Evolutionary conservation across 1,284 basidiomycete genomes (phyloP).

Genomic region (Golubevia pallescens): DNA sequence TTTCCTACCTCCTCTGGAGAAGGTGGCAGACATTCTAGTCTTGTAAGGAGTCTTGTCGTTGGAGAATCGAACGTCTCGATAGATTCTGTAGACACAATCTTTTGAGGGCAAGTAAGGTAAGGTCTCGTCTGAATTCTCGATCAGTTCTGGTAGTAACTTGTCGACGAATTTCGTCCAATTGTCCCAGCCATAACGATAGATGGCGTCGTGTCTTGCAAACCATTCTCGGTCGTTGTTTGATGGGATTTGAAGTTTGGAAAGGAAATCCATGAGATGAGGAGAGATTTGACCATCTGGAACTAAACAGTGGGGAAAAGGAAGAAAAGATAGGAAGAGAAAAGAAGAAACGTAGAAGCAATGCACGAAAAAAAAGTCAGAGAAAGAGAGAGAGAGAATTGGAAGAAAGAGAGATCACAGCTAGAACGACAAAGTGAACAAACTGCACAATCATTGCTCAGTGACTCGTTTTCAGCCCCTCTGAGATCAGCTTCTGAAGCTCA

Average conservation of each 20-base stretch:
- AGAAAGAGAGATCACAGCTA: background rate
- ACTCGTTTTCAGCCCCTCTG: too few species aligned
- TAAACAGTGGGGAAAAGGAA: too few species aligned
- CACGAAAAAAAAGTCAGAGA: background rate
- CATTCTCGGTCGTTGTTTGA: constrained; percentile 30
- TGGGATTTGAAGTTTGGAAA: background rate
- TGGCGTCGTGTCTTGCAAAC: constrained; percentile 21
- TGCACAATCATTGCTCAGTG: too few species aligned
- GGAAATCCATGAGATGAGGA: constrained; percentile 20
- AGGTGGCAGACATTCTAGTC: constrained; percentile 75
- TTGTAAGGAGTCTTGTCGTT: constrained; percentile 95
- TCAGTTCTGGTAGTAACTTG: constrained; percentile 72
- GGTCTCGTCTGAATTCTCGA: constrained; percentile 75
- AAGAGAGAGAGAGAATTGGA: background rate
- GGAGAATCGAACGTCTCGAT: constrained; percentile 80
- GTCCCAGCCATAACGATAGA: constrained; percentile 33
- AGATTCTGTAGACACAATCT: constrained; percentile 75
- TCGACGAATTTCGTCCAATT: constrained; percentile 87
- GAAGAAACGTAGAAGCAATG: too few species aligned
- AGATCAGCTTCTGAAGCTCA: background rate
- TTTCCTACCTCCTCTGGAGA: constrained; percentile 79
- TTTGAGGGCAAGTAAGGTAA: constrained; percentile 83
- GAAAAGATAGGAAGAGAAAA: too few species aligned
- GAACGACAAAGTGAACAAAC: too few species aligned
- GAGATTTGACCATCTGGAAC: constrained; percentile 28